Percentiles rank a stretch among this genome's conserved stretches.
Conservation (phyloP, 2,329 filamentous ascomycete species). For the Ophiostoma quercus region DNA sequence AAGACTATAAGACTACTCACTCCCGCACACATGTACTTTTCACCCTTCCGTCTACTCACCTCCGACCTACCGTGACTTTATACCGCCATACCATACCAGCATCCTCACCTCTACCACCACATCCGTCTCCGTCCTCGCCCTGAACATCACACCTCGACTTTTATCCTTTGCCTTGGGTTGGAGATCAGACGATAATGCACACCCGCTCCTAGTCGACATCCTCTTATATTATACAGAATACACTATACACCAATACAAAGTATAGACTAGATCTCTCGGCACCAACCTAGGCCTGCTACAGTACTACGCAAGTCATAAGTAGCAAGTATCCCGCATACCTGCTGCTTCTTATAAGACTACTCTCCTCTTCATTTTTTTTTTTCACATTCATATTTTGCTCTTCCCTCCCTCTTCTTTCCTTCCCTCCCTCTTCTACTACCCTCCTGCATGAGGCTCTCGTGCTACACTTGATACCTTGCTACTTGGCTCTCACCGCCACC, state of each 20-base stretch:
- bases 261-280: conserved; percentile 31
- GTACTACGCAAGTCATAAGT: conserved; percentile 1
- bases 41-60: conserved; percentile 1
- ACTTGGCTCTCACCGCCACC: conserved; percentile 10
- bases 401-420: not conserved
- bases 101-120: not conserved
- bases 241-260: not conserved
- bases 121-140: not conserved
- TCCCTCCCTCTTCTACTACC: not conserved
- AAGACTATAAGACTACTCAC: not conserved
- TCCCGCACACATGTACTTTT: conserved; percentile 16
- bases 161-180: conserved; percentile 35
- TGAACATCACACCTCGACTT: not conserved
- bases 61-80: not conserved
- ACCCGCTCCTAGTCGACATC: not conserved
- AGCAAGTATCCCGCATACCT: not conserved
- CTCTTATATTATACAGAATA: not conserved
- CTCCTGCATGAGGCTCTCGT: conserved; percentile 1
- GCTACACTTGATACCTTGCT: not conserved
- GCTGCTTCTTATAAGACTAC: not conserved
- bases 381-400: not conserved
- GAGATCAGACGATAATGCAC: conserved; percentile 46
- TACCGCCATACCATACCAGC: not conserved
- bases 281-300: conserved; percentile 12
- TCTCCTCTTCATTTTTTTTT: not conserved